Evolutionary conservation across 2,329 filamentous ascomycete species (phyloP), one percentile per base, ranked within the genome.

Genomic region (Ascochyta viciae-villosae): DNA sequence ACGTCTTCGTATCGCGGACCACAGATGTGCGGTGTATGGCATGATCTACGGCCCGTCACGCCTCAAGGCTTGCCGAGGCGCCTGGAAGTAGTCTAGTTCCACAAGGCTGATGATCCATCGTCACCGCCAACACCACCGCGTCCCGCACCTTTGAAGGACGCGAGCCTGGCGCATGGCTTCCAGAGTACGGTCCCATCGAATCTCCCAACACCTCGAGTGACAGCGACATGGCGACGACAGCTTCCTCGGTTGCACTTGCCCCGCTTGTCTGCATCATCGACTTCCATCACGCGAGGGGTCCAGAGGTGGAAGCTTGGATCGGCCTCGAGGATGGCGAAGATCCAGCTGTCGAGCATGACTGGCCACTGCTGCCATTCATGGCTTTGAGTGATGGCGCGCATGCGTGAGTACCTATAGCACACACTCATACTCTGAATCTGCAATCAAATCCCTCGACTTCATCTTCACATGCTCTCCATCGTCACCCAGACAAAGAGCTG

Each of bases 381-480:
- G 95, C 95, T 24, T 79, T 99, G 70, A 95, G 91, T 54, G 95
- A 99, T 74, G 95, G 95, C 49, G 95, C 95, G 50, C 95, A 99
- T 81, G 88, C 92, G 88, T 95, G 83, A 56, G 53, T 56, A 43
- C 41, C 31, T 40, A 39, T 47, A 34, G 33, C 29, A 48, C 26
- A 26, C 19, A 33, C 12, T 9, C 16, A 22, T 9, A 79, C 89
- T 82, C 26, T 34, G 27, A 33, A 22, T 15, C 3, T 41, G 27
- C 9, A 50, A 26, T 23, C 26, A 35, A 45, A 27, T 37, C 23
- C 8, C 43, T 19, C 26, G 24, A 26, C 15, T 3, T 31, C 37
- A 37, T 58, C 50, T 26, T 57, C 44, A 48, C 43, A 48, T 52
- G 44, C 39, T 53, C 4, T 13, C 29, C 15, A 19, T 23, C 8